Evolutionary conservation across 108 stramenopile species (phyloP).

Genomic region (Fistulifera solaris): DNA sequence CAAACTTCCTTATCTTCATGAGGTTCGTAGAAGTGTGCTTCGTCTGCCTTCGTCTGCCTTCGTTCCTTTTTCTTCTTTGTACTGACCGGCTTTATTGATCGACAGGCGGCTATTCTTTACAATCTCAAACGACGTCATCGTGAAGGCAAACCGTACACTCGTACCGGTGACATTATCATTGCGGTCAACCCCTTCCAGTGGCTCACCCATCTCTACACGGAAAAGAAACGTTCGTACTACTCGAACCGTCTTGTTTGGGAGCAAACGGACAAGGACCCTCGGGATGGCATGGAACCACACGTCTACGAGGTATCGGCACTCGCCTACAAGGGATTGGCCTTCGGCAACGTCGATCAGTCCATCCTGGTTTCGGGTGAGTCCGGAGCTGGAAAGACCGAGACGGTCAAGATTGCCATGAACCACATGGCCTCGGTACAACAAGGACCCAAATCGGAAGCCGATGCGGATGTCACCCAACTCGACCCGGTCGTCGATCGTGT

Average conservation of each 20-base stretch:
- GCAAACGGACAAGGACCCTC: conserved; percentile 27
- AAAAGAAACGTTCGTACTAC: conserved; percentile 55
- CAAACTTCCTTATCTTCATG: conserved; percentile 82
- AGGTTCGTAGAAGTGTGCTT: conserved; percentile 48
- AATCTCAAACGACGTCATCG: conserved; percentile 74
- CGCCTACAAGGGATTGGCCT: conserved; percentile 67
- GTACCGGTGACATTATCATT: conserved; percentile 88
- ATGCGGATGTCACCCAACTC: background rate
- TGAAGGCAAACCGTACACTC: conserved; percentile 77
- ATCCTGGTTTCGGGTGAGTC: conserved; percentile 88
- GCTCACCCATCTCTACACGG: conserved; percentile 72
- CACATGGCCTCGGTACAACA: conserved; percentile 68
- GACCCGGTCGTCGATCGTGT: conserved; percentile 44
- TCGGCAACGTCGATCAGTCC: conserved; percentile 58
- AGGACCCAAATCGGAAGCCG: conserved; percentile 20
- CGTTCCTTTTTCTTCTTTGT: too few relatives aligned
- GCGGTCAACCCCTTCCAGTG: conserved; percentile 95
- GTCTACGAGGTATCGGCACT: conserved; percentile 77
- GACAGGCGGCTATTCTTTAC: conserved; percentile 38
- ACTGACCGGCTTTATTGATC: conserved; percentile 7
- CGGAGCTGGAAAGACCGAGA: conserved; percentile 93
- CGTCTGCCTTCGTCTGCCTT: conserved; percentile 69
- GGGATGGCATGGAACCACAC: conserved; percentile 47
- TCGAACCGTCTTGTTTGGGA: conserved; percentile 60
- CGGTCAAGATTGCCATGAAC: conserved; percentile 89